phyloP scores from a whole-genome alignment of 2,329 filamentous ascomycete genomes.

The Parastagonospora avenae region DNA sequence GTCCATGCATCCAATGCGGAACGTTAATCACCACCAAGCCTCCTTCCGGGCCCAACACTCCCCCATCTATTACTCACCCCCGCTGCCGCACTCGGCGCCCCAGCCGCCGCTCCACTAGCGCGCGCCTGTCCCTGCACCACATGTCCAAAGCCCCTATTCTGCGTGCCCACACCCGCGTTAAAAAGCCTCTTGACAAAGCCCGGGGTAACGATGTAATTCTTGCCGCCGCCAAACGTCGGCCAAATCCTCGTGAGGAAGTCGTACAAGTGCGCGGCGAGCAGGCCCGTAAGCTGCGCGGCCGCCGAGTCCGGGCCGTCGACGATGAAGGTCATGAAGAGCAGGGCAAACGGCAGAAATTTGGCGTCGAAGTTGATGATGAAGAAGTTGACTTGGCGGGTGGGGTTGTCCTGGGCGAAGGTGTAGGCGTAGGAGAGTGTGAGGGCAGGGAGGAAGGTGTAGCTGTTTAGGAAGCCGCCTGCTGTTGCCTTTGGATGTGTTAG shows the following conservation, averaged over 20 bases:
- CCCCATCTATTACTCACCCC: slow-evolving; percentile 29
- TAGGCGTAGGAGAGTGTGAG: slow-evolving; percentile 82
- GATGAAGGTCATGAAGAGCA: slow-evolving; percentile 76
- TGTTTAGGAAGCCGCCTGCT: slow-evolving; percentile 59
- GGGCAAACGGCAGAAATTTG: slow-evolving; percentile 78
- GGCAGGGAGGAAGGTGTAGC: slow-evolving; percentile 58
- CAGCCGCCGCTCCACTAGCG: slow-evolving; percentile 16
- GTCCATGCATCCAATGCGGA: not conserved
- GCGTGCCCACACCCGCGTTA: slow-evolving; percentile 51
- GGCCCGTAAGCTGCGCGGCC: slow-evolving; percentile 72
- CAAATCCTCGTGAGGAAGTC: slow-evolving; percentile 89
- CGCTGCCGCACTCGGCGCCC: slow-evolving; percentile 11
- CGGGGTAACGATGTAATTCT: slow-evolving; percentile 77
- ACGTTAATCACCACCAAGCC: slow-evolving; percentile 33
- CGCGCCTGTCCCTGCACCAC: slow-evolving; percentile 53
- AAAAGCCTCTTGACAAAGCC: slow-evolving; percentile 72
- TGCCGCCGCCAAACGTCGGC: slow-evolving; percentile 84
- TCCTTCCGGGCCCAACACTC: slow-evolving; percentile 37
- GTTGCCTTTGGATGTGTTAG: slow-evolving; percentile 54
- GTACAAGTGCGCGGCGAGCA: slow-evolving; percentile 85
- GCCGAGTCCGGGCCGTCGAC: slow-evolving; percentile 64
- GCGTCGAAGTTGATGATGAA: slow-evolving; percentile 84
- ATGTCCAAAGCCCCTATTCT: slow-evolving; percentile 66
- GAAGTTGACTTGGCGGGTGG: slow-evolving; percentile 75
- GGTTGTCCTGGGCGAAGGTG: slow-evolving; percentile 84